Percentiles rank a stretch among this genome's conserved stretches.
phyloP scores from a whole-genome alignment of 352 stramenopile genomes.

The Phytophthora fragariaefolia region DNA sequence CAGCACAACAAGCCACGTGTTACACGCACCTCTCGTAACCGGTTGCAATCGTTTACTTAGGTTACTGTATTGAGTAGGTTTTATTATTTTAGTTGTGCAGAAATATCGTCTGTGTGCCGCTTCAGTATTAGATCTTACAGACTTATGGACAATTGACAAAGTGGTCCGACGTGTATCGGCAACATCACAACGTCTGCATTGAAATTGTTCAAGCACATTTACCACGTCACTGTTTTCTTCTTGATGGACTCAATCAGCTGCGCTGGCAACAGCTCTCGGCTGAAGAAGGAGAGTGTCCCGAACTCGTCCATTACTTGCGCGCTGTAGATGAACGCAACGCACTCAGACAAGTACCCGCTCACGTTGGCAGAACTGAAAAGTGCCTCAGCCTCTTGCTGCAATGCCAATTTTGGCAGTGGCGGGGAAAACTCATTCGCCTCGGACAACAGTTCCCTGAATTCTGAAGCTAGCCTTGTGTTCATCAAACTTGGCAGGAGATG shows the following conservation, averaged over 20 bases:
- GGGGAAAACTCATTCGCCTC: slow-evolving; percentile 23
- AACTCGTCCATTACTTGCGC: slow-evolving; percentile 54
- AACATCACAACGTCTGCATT: no score
- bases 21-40: background rate
- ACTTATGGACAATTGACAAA: background rate
- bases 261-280: slow-evolving; percentile 47
- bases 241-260: slow-evolving; percentile 62
- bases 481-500: slow-evolving; percentile 19
- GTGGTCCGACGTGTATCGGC: slow-evolving; percentile 2
- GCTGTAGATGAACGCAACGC: slow-evolving; percentile 49
- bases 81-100: background rate
- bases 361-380: slow-evolving; percentile 13
- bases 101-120: background rate
- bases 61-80: slow-evolving; percentile 5
- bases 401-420: background rate
- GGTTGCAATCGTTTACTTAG: background rate
- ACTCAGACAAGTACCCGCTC: slow-evolving; percentile 41
- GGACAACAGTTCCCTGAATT: slow-evolving; percentile 32
- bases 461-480: slow-evolving; percentile 3
- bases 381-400: slow-evolving; percentile 11
- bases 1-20: slow-evolving; percentile 12
- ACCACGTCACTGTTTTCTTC: slow-evolving; percentile 49
- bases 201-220: background rate
- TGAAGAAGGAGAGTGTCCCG: slow-evolving; percentile 53
- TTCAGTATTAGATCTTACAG: slow-evolving; percentile 25